Conservation (phyloP, 2,329 filamentous ascomycete genomes). For the Aspergillaceae sp. region DNA sequence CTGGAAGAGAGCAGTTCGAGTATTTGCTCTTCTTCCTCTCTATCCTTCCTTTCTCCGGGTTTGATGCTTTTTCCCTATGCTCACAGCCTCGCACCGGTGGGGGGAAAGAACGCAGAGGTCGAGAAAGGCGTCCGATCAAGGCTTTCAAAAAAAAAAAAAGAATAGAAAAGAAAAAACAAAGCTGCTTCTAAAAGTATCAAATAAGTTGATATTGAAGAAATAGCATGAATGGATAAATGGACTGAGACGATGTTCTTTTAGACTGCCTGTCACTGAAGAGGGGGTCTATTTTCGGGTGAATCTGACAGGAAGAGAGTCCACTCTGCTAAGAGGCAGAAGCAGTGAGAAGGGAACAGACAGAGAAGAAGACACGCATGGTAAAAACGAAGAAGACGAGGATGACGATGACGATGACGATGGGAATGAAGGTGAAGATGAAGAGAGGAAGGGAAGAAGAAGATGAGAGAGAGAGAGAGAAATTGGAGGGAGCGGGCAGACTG, state of each 20-base stretch:
- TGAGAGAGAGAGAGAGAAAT: slow-evolving; percentile 8
- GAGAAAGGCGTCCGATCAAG: too few species aligned
- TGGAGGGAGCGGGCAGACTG: slow-evolving; percentile 3
- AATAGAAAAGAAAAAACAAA: not conserved
- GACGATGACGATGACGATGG: not conserved
- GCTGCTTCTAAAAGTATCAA: not conserved
- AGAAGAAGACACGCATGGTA: too few species aligned
- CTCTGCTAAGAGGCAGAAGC: too few species aligned
- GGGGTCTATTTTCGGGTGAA: too few species aligned
- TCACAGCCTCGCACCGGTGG: not conserved
- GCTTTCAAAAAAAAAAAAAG: not conserved
- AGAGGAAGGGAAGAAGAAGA: not conserved
- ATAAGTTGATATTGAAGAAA: not conserved
- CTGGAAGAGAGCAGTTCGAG: too few species aligned
- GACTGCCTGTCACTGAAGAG: too few species aligned
- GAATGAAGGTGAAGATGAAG: not conserved
- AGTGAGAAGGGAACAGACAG: too few species aligned
- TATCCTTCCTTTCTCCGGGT: too few species aligned
- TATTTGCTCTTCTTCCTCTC: too few species aligned
- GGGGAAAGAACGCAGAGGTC: too few species aligned
- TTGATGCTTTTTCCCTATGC: not conserved
- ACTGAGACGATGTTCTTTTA: slow-evolving; percentile 1
- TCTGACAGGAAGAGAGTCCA: too few species aligned
- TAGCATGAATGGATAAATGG: not conserved
- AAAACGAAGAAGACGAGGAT: not conserved